These are phyloP conservation scores for Coniella vitis DNA, from an alignment of 2,329 filamentous ascomycete species.

Conservation along the genomic window DNA sequence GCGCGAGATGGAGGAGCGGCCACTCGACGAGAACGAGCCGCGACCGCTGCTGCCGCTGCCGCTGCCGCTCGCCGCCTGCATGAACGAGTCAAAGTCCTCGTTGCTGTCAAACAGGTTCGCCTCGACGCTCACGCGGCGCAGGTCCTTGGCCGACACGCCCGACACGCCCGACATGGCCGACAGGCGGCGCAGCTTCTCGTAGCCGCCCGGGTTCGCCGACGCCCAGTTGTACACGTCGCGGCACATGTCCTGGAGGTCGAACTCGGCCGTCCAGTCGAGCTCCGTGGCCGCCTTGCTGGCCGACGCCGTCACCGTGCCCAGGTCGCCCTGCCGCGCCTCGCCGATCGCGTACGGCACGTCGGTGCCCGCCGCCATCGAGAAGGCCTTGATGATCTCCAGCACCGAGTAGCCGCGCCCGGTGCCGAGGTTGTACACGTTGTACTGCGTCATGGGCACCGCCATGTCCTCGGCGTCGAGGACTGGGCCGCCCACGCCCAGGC, in stretches of 20 bases:
- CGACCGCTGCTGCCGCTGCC: too few relatives aligned
- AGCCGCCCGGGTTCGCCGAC: constrained; percentile 8
- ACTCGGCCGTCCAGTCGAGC: constrained; percentile 14
- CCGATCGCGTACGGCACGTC: constrained; percentile 10
- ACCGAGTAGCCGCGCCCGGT: constrained; percentile 14
- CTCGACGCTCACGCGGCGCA: constrained; percentile 10
- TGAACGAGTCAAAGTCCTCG: constrained; percentile 13
- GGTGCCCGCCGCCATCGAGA: constrained; percentile 10
- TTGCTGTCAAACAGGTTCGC: constrained; percentile 9
- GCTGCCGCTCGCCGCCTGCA: background rate
- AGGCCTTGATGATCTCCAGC: constrained; percentile 13
- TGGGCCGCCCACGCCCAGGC: too few relatives aligned
- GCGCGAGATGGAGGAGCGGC: background rate
- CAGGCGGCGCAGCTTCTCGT: constrained; percentile 12
- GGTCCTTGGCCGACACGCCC: background rate
- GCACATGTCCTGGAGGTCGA: constrained; percentile 15
- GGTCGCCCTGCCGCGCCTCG: constrained; percentile 4
- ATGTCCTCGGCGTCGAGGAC: too few relatives aligned
- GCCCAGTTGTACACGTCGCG: constrained; percentile 15
- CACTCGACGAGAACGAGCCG: too few relatives aligned
- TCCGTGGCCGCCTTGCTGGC: constrained; percentile 12
- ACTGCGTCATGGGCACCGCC: constrained; percentile 1
- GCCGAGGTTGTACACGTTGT: constrained; percentile 12
- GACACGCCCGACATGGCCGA: constrained; percentile 5
- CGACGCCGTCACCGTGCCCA: constrained; percentile 11